phyloP scores from a whole-genome alignment of 306 rosid species.

The Abrus pulchellus region DNA sequence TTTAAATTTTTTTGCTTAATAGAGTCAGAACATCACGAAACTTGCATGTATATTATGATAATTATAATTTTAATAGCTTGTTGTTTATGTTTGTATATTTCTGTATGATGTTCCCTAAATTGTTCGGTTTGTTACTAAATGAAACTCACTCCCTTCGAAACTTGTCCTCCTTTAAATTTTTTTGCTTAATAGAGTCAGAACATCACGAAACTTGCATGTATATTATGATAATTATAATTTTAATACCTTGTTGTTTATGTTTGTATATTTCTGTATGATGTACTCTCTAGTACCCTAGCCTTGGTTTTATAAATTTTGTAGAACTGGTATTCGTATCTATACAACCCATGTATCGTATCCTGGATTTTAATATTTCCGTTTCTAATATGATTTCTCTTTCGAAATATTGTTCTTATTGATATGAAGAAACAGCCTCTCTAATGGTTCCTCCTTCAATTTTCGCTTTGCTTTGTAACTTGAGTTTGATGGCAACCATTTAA shows the following conservation, averaged over 20 bases:
- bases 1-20: background rate
- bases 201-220: background rate
- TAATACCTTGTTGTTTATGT: too few species aligned
- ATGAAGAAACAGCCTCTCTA: background rate
- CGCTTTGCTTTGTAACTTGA: slow-evolving; percentile 6
- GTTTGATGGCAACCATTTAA: slow-evolving; percentile 12
- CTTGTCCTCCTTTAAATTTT: background rate
- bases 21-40: background rate
- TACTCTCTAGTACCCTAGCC: too few species aligned
- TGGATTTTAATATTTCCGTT: slow-evolving; percentile 18
- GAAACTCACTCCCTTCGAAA: too few species aligned
- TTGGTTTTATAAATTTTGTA: too few species aligned
- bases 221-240: too few species aligned
- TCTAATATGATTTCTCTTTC: slow-evolving; percentile 7
- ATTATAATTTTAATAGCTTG: too few species aligned
- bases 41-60: too few species aligned
- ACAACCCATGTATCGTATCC: slow-evolving; percentile 1
- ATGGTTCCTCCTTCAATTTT: background rate
- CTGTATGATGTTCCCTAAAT: too few species aligned
- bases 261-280: background rate
- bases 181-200: background rate
- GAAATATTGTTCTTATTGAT: background rate
- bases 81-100: too few species aligned
- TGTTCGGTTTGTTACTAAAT: too few species aligned
- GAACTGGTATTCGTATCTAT: background rate